Conservation (phyloP, 331 rosid genomes). For the Quercus tomentella region DNA sequence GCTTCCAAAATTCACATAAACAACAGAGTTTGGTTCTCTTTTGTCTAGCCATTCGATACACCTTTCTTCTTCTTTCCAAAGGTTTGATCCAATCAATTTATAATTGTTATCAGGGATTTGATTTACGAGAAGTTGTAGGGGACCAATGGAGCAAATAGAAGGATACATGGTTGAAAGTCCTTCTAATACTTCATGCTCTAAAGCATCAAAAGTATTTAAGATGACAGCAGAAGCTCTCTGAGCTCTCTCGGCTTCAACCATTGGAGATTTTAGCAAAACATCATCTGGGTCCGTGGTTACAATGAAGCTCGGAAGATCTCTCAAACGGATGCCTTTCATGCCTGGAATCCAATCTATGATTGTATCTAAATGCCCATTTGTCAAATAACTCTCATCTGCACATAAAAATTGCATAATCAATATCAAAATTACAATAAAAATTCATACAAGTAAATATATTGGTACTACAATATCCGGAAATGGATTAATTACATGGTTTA, state of each 20-base stretch:
- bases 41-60: conserved; percentile 32
- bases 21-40: conserved; percentile 14
- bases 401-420: not conserved
- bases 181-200: conserved; percentile 15
- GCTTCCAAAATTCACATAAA: conserved; percentile 49
- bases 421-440: not conserved
- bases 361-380: conserved; percentile 28
- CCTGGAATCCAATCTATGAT: conserved; percentile 37
- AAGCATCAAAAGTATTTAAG: conserved; percentile 16
- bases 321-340: conserved; percentile 33
- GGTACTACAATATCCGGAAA: too few relatives aligned
- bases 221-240: conserved; percentile 21
- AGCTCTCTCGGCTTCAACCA: not conserved
- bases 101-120: not conserved
- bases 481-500: too few relatives aligned
- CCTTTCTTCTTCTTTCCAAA: conserved; percentile 27
- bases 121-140: conserved; percentile 1
- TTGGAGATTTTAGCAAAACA: not conserved
- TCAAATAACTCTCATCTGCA: conserved; percentile 23
- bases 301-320: conserved; percentile 29
- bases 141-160: conserved; percentile 22
- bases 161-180: conserved; percentile 22
- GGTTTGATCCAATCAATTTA: conserved; percentile 11
- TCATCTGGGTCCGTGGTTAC: conserved; percentile 27
- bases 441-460: too few relatives aligned